A percentile compares a stretch with the other conserved stretches of the same genome.
Evolutionary conservation across 176 grass and related monocot species (phyloP).

Genomic region (Oryza meridionalis): DNA sequence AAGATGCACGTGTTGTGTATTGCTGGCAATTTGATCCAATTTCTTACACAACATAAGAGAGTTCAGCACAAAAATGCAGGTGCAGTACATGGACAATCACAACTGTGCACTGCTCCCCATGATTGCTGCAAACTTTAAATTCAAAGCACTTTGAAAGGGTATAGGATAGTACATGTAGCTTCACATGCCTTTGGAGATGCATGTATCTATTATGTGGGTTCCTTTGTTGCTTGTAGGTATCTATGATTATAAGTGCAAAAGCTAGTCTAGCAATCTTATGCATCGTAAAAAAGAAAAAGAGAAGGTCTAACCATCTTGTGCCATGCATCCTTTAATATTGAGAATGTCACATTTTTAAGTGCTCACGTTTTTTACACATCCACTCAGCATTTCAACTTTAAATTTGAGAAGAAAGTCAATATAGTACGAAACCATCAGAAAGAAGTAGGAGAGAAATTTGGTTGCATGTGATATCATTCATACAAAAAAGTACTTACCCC

Average conservation of each 20-base stretch:
- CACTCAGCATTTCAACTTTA: background rate
- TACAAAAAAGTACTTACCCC: background rate
- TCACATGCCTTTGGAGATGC: background rate
- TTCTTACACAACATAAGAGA: background rate
- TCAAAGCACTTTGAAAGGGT: background rate
- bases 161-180: background rate
- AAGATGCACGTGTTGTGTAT: background rate
- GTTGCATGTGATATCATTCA: background rate
- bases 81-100: too few species aligned
- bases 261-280: background rate
- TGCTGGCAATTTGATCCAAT: conserved; percentile 10
- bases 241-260: background rate
- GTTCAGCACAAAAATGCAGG: too few species aligned
- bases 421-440: background rate
- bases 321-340: background rate
- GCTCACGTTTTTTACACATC: background rate
- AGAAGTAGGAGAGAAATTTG: background rate
- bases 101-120: too few species aligned
- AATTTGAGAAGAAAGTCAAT: background rate
- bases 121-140: background rate
- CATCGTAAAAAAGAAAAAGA: too few species aligned
- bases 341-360: background rate
- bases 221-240: conserved; percentile 10
- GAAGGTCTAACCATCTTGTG: background rate
- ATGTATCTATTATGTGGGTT: background rate